Evolutionary conservation across 208 protist genomes (phyloP), one percentile per base, ranked within the genome.

Genomic region (Tetramitus jugosus): DNA sequence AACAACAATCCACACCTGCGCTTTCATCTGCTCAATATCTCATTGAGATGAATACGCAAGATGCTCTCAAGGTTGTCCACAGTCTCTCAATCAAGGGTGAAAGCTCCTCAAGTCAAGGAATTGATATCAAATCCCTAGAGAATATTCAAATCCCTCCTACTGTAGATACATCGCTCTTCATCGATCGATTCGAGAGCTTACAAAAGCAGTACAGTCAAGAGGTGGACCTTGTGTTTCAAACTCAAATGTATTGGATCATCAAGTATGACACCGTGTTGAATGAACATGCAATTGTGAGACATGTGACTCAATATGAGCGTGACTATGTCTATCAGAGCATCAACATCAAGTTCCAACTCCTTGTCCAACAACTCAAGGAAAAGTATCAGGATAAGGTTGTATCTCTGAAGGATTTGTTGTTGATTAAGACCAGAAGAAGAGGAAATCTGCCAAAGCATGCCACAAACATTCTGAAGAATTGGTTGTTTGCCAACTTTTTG

Each of bases 391-490:
- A 37, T 17, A 42, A 67, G n/a, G 26, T 77, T 37, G 23, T 77
- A 43, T 52, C n/a, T 60, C 20, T 60, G 35, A 37, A 77, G 49
- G 72, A 77, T 37, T 40, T 29, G 10, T 35, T 31, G 4, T 49
- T 77, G 26, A 6, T 60, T 31, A 52, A 40, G 31, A 39, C 43
- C 1, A 77, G 42, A n/a, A 60, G 43, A 42, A 67, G 46, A 52
- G 46, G 74, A 13, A 61, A 60, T 3, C 37, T 77, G 39, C 74
- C 78, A 35, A 74, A 65, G 29, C 42, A 79, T 46, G 75, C 64
- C 6, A 81, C 78, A 0, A 61, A 77, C 1, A 29, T 80, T 35
- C 52, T 82, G 17, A 79, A 80, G 17, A 8, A 13, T 29, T 82
- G 79, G 79, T 61, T 82, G 3, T 79, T 53, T 23, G 23, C 31